Evolutionary conservation across 1,139 yeast species (phyloP).

Genomic region (Magnusiomyces paraingens): DNA sequence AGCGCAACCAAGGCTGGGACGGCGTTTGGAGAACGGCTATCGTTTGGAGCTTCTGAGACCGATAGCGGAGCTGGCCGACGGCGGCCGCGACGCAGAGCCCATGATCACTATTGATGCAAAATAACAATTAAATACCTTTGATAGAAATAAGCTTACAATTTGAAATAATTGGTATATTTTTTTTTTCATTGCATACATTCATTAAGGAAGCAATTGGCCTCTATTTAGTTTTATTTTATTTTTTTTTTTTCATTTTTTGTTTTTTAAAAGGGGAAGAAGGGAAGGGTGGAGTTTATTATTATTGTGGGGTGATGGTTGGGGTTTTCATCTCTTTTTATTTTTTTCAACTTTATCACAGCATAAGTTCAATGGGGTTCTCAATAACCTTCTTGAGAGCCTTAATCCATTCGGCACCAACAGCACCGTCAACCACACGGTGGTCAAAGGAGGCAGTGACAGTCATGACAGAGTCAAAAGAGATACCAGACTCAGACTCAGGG

Average conservation of each 20-base stretch:
- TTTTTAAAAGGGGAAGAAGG: too few species aligned
- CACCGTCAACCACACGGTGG: slow-evolving; percentile 97
- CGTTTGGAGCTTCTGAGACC: too few species aligned
- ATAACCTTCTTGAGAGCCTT: slow-evolving; percentile 83
- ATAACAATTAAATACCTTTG: too few species aligned
- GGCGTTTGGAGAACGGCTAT: neutral
- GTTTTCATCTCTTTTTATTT: neutral
- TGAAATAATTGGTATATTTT: neutral
- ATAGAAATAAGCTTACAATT: neutral
- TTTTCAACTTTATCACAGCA: slow-evolving; percentile 48
- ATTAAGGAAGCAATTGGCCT: neutral
- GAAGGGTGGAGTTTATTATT: neutral
- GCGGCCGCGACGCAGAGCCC: neutral
- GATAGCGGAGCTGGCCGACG: neutral
- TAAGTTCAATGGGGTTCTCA: slow-evolving; percentile 93
- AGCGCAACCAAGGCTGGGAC: neutral
- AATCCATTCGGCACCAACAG: slow-evolving; percentile 95
- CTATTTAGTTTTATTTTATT: neutral
- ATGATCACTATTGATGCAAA: neutral
- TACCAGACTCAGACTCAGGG: slow-evolving; percentile 82
- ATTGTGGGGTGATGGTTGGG: neutral
- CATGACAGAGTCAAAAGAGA: slow-evolving; percentile 85
- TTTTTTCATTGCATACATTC: neutral
- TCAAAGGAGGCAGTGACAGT: slow-evolving; percentile 95
- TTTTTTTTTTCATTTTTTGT: neutral